Conservation (phyloP, 331 rosid genomes). For the Pyracantha coccinea region DNA sequence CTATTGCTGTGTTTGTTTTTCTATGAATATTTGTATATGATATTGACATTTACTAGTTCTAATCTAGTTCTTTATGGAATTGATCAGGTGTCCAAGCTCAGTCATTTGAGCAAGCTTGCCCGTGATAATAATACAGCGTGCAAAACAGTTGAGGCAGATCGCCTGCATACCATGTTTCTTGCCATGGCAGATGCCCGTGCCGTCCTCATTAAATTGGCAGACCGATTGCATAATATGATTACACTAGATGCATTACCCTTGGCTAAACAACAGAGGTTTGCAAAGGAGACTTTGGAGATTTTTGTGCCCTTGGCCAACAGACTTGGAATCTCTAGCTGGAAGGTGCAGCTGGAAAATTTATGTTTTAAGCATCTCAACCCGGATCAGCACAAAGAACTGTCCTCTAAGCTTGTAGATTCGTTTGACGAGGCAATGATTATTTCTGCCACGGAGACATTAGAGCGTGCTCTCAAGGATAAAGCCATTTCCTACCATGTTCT, state of each 20-base stretch:
- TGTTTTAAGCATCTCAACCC: slow-evolving; percentile 88
- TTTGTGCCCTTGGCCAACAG: slow-evolving; percentile 89
- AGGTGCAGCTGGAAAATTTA: slow-evolving; percentile 72
- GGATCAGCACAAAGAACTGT: slow-evolving; percentile 53
- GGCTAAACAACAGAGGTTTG: slow-evolving; percentile 80
- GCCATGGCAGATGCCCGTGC: slow-evolving; percentile 98
- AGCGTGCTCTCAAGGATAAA: slow-evolving; percentile 53
- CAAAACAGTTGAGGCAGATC: slow-evolving; percentile 82
- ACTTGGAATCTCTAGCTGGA: slow-evolving; percentile 85
- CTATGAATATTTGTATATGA: not conserved
- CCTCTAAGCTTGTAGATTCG: slow-evolving; percentile 61
- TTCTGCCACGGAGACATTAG: slow-evolving; percentile 56
- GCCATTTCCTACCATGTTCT: slow-evolving; percentile 72
- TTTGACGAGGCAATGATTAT: slow-evolving; percentile 72
- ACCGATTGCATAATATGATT: slow-evolving; percentile 92
- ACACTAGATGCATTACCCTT: slow-evolving; percentile 78
- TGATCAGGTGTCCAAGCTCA: slow-evolving; percentile 76
- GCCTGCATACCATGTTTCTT: slow-evolving; percentile 90
- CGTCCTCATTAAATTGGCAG: slow-evolving; percentile 88
- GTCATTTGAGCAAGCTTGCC: slow-evolving; percentile 93
- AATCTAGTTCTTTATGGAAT: slow-evolving; percentile 16
- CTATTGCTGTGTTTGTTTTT: not conserved
- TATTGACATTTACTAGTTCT: not conserved
- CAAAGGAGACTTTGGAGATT: slow-evolving; percentile 95
- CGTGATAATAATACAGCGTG: slow-evolving; percentile 82